Conservation (phyloP, 148 eudicot species). For the Arctostaphylos glauca region DNA sequence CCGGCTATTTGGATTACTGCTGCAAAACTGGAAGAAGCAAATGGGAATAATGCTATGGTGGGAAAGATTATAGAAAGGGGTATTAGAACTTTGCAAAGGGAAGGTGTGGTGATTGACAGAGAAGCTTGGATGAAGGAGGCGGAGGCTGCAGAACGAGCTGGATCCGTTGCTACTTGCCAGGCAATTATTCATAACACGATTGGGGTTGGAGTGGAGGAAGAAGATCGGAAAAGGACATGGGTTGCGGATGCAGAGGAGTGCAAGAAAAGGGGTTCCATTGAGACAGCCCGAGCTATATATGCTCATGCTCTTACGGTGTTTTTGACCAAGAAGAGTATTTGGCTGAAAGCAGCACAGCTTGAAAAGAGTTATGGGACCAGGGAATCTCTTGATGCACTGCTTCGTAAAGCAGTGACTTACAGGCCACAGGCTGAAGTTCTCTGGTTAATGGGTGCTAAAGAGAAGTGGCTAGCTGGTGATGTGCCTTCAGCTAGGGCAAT, state of each 20-base stretch:
- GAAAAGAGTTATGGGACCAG: conserved; percentile 85
- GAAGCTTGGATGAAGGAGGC: conserved; percentile 99
- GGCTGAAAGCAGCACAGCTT: conserved; percentile 93
- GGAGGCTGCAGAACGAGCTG: conserved; percentile 86
- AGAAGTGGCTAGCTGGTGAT: conserved; percentile 98
- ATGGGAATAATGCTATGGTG: conserved; percentile 75
- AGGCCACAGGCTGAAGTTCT: conserved; percentile 88
- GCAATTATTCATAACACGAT: conserved; percentile 75
- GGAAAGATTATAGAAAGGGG: conserved; percentile 88
- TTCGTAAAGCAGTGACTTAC: conserved; percentile 80
- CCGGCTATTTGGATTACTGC: conserved; percentile 96
- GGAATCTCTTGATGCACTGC: conserved; percentile 82
- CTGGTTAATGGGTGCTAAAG: conserved; percentile 98
- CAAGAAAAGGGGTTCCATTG: conserved; percentile 93
- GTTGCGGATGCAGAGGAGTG: conserved; percentile 99
- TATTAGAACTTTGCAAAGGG: conserved; percentile 79
- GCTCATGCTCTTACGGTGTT: conserved; percentile 82
- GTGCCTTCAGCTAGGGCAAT: conserved; percentile 91
- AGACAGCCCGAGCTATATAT: conserved; percentile 89
- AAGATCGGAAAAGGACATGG: conserved; percentile 97
- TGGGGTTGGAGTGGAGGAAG: conserved; percentile 89
- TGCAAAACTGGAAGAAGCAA: conserved; percentile 92
- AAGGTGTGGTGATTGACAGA: conserved; percentile 76
- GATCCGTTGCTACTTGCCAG: conserved; percentile 80
- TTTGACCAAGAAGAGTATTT: conserved; percentile 86